Evolutionary conservation across 192 early-diverging fungal genomes (phyloP), one percentile per base, ranked within the genome.

Genomic region (Backusella sp.): DNA sequence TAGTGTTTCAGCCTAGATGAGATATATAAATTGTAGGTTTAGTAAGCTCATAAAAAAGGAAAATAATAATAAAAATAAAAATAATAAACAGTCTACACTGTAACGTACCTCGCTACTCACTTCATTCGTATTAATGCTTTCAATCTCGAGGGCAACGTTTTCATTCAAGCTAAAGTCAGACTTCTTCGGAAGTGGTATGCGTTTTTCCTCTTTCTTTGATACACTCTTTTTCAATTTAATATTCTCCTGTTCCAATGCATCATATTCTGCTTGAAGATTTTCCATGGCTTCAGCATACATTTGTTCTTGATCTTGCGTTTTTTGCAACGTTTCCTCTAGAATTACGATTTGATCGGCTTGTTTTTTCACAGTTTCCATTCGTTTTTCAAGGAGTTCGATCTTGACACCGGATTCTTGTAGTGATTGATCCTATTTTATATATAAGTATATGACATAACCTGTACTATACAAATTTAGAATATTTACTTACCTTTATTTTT

Each of bases 381-480:
- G 89, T 82, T 92, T 95, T 78, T 94, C 94, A 30, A 95, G 88
- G 67, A 94, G 78, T 66, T 95, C 93, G 17, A 95, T 89, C 77
- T 91, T 92, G 39, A 96, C 88, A 37, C 74, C 70, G 14, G 80
- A 83, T 79, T 97, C 95, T 78, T 93, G 91, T 49, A 96, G 74
- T 9, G 80, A 75, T 86, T 96, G 88, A 49, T 96, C 94, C 85
- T 92, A 66, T 39, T 17, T 52, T 23, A 14, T 26, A 36, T 21
- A n/a, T 11, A 26, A 19, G 36, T 32, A 19, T 35, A 19, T 52
- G 52, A 49, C 5, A 70, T 12, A 59, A 59, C 53, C 9, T 1
- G 21, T 8, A 35, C 2, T 62, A 3, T 28, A 9, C 1, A 2
- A 26, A 17, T 19, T 32, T 0, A 28, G 4, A 7, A 6, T 42